Conservation (phyloP, 805 yeast genomes). For the Suhomyces xylopsoci region DNA sequence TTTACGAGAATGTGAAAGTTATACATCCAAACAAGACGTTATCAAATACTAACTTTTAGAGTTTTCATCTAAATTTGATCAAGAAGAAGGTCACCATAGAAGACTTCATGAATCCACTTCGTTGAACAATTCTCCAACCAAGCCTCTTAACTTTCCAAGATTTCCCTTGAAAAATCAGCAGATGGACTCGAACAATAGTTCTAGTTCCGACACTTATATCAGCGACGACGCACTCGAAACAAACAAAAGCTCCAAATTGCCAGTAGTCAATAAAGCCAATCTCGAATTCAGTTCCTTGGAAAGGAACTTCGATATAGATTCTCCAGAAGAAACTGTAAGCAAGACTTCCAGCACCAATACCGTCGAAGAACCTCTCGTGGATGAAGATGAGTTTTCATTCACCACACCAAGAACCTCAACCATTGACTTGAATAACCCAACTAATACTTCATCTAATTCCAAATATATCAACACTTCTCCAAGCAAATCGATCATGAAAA, state of each 20-base stretch:
- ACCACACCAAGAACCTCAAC: slow-evolving; percentile 23
- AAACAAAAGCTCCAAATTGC: not conserved
- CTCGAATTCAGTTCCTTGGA: slow-evolving; percentile 13
- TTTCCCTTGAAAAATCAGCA: slow-evolving; percentile 5
- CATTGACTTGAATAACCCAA: slow-evolving; percentile 10
- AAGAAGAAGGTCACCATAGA: not conserved
- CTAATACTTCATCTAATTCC: slow-evolving; percentile 1
- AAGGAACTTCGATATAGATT: slow-evolving; percentile 20
- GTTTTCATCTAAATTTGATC: not conserved
- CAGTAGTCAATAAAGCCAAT: not conserved
- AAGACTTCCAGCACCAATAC: not conserved
- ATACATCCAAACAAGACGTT: not conserved
- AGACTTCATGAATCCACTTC: slow-evolving; percentile 8
- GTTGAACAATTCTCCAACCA: slow-evolving; percentile 26
- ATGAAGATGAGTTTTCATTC: slow-evolving; percentile 25
- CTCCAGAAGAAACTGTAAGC: slow-evolving; percentile 7
- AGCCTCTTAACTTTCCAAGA: slow-evolving; percentile 30
- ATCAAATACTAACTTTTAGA: not conserved
- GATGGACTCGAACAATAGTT: slow-evolving; percentile 20
- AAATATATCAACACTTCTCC: slow-evolving; percentile 23
- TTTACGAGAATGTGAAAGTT: not conserved
- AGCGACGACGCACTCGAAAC: slow-evolving; percentile 24
- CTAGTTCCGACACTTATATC: slow-evolving; percentile 42
- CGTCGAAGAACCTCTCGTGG: slow-evolving; percentile 6
- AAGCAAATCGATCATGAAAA: slow-evolving; percentile 38